These are phyloP conservation scores for Canna indica DNA, from an alignment of 176 grass and related monocot genomes.

Conservation along the genomic window DNA sequence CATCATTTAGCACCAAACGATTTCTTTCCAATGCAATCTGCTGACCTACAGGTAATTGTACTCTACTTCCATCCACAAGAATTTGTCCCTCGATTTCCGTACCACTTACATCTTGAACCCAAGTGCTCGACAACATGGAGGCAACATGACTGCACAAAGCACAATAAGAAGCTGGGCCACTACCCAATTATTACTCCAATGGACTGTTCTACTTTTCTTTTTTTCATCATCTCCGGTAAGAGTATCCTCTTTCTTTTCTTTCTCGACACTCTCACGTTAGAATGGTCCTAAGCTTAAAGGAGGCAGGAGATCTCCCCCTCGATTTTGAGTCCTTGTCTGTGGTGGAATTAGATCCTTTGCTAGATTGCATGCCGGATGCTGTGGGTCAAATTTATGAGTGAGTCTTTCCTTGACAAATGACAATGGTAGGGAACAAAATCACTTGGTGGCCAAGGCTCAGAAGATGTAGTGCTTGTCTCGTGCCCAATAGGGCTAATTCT, in stretches of 20 bases:
- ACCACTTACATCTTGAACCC: not conserved
- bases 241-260: not conserved
- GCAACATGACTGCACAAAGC: not conserved
- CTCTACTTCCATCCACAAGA: not conserved
- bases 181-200: conserved; percentile 4
- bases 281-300: conserved; percentile 1
- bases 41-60: not conserved
- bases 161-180: not conserved
- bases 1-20: not conserved
- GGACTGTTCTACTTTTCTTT: not conserved
- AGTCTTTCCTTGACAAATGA: not conserved
- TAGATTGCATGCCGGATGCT: not conserved
- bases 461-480: not conserved
- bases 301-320: not conserved
- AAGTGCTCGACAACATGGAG: not conserved
- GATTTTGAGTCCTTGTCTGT: conserved; percentile 3
- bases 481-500: not conserved
- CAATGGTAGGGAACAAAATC: not conserved
- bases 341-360: conserved; percentile 5
- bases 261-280: not conserved
- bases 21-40: not conserved
- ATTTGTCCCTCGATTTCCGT: not conserved
- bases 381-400: not conserved
- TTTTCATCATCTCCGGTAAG: not conserved
- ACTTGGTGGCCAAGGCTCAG: not conserved